Conservation (phyloP, 73 alveolate genomes). For the Tetrahymena malaccensis region DNA sequence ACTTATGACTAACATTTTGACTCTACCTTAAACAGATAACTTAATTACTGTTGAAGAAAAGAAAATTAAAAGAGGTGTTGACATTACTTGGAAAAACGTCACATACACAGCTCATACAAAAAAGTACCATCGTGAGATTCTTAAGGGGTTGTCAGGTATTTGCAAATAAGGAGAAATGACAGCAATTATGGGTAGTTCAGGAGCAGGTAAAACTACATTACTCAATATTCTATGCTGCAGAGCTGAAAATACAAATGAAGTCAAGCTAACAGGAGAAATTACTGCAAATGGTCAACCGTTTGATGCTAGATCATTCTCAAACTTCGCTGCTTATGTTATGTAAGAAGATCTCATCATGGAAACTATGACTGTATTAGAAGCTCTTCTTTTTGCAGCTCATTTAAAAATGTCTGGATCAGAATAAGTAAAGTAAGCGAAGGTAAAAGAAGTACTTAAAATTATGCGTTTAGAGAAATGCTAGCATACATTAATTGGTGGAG, state of each 20-base stretch:
- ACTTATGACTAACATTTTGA: neutral
- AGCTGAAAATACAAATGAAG: constrained; percentile 20
- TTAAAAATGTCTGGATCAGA: constrained; percentile 23
- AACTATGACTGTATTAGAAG: constrained; percentile 13
- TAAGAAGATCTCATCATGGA: constrained; percentile 46
- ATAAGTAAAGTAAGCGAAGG: constrained; percentile 41
- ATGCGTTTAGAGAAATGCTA: constrained; percentile 65
- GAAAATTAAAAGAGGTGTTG: neutral
- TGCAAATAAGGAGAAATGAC: constrained; percentile 76
- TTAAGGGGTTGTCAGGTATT: constrained; percentile 63
- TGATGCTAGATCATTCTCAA: constrained; percentile 43
- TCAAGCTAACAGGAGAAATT: constrained; percentile 1
- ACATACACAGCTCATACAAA: neutral
- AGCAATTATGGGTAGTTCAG: constrained; percentile 86
- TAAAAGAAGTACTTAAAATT: constrained; percentile 58
- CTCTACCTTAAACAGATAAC: constrained; percentile 6
- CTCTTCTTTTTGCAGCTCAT: constrained; percentile 45
- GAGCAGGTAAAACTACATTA: constrained; percentile 93
- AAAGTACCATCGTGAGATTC: constrained; percentile 23
- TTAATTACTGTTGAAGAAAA: constrained; percentile 3
- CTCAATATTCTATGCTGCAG: constrained; percentile 74
- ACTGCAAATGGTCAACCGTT: constrained; percentile 10
- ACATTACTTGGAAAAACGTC: neutral
- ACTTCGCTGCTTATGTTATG: constrained; percentile 74
- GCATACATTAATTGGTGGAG: constrained; percentile 84